Evolutionary conservation across 805 yeast genomes (phyloP), one percentile per base, ranked within the genome.

Genomic region (Torulaspora microellipsoides): DNA sequence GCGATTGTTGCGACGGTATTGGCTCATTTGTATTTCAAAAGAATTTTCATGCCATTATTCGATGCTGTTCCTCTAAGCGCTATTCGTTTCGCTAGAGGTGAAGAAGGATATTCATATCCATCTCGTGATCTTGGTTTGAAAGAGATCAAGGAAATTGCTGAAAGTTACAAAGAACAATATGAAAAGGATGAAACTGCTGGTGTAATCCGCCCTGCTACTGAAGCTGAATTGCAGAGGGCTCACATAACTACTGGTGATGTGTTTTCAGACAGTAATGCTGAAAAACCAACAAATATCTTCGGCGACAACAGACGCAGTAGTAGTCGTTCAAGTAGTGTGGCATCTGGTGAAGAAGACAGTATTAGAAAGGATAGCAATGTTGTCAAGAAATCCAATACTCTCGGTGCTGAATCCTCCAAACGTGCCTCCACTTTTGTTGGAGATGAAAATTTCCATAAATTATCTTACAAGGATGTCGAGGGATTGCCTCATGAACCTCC

Each of bases 51-150:
- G 38, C 82, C 87, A 28, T 61, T 84, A 46, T 68, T 80, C 42
- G 88, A 85, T 41, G 66, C 73, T 33, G 87, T 85, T 41, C 95
- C 93, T 48, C 60, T 85, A 40, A 78, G 83, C 38, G 88, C 67
- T 3, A 63, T 71, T 31, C 50, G 57, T 17, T 58, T 61, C 41
- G 64, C 70, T 8, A 63, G 68, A 50, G 70, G 70, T 30, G 65
- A 73, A 48, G 32, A 59, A 11, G 67, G 69, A 6, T 65, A 59
- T 47, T 55, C 54, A n/a, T 84, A 84, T 58, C 87, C 89, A 53
- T 65, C 63, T 61, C 63, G 69, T 20, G 91, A 85, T 59, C 82
- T 80, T 55, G 93, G 93, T 31, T 60, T 54, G 48, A 66, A 70
- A 41, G 87, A 85, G 62, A 71, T 80, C 38, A 71, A 71, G 51